These are phyloP conservation scores for Cladobotryum protrusum DNA, from an alignment of 2,329 filamentous ascomycete species.

Conservation along the genomic window DNA sequence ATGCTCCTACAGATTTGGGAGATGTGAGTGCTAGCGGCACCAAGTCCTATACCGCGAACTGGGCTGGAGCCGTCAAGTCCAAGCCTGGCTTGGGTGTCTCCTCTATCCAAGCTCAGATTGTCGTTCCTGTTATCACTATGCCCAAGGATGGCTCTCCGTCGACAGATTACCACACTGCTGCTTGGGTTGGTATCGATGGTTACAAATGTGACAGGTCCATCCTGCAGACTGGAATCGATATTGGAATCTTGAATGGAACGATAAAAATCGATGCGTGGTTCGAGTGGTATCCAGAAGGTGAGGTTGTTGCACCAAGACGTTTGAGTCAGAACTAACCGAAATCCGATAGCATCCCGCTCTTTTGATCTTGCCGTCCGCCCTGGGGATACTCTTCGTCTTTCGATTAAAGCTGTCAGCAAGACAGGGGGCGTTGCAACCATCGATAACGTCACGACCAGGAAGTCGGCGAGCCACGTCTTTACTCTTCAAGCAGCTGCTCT, in stretches of 20 bases:
- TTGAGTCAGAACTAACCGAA: too few species aligned
- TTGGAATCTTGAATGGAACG: conserved; percentile 1
- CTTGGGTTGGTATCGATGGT: conserved; percentile 40
- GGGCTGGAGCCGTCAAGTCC: conserved; percentile 5
- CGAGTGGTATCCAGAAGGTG: conserved; percentile 5
- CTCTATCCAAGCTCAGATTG: not conserved
- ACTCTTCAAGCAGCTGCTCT: not conserved
- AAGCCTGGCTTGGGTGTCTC: conserved; percentile 3
- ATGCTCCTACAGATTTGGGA: too few species aligned
- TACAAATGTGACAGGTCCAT: conserved; percentile 33
- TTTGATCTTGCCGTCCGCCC: not conserved
- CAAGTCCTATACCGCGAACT: conserved; percentile 1
- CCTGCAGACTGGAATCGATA: conserved; percentile 32
- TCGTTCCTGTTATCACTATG: not conserved
- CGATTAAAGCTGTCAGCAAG: not conserved
- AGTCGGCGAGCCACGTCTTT: conserved; percentile 5
- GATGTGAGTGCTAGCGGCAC: too few species aligned
- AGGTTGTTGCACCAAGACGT: too few species aligned
- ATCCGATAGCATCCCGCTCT: not conserved
- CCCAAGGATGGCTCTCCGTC: not conserved
- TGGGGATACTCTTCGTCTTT: conserved; percentile 1
- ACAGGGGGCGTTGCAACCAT: conserved; percentile 1
- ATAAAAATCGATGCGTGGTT: conserved; percentile 7
- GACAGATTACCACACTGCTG: conserved; percentile 16
- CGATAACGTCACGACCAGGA: conserved; percentile 4